A percentile compares a stretch with the other conserved stretches of the same genome.
These are phyloP conservation scores for Hypoxylon sp. DNA, from an alignment of 2,329 filamentous ascomycete species.

Conservation along the genomic window DNA sequence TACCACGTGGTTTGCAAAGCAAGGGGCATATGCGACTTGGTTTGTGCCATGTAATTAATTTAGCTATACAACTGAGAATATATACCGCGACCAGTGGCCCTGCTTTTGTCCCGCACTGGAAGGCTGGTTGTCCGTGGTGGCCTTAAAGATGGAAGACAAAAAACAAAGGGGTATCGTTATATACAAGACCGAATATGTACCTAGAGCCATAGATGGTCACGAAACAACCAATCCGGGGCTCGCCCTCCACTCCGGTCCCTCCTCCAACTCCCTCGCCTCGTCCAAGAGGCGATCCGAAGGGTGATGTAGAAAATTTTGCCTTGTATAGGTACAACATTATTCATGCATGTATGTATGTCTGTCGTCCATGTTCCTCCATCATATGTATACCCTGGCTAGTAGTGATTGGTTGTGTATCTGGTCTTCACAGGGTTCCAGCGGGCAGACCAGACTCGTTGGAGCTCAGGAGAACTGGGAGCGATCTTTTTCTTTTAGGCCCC, in stretches of 20 bases:
- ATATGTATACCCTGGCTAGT: slow-evolving; percentile 35
- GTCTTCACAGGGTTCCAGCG: slow-evolving; percentile 22
- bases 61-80: slow-evolving; percentile 54
- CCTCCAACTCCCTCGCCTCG: slow-evolving; percentile 42
- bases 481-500: slow-evolving; percentile 93
- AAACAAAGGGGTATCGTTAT: slow-evolving; percentile 47
- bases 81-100: slow-evolving; percentile 44
- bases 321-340: slow-evolving; percentile 48
- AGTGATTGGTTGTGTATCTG: slow-evolving; percentile 31
- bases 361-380: slow-evolving; percentile 46
- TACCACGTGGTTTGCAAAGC: not conserved
- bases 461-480: slow-evolving; percentile 56
- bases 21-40: slow-evolving; percentile 1
- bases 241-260: slow-evolving; percentile 34
- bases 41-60: slow-evolving; percentile 48
- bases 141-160: slow-evolving; percentile 36
- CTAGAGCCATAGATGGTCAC: slow-evolving; percentile 37
- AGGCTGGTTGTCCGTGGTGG: slow-evolving; percentile 32
- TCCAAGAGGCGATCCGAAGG: slow-evolving; percentile 44
- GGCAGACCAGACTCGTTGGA: slow-evolving; percentile 23
- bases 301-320: slow-evolving; percentile 43
- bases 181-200: slow-evolving; percentile 46
- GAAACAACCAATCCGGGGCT: slow-evolving; percentile 33
- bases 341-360: slow-evolving; percentile 48
- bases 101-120: slow-evolving; percentile 31